These are phyloP conservation scores for Lentinula sp. DNA, from an alignment of 768 basidiomycete genomes.

Conservation along the genomic window DNA sequence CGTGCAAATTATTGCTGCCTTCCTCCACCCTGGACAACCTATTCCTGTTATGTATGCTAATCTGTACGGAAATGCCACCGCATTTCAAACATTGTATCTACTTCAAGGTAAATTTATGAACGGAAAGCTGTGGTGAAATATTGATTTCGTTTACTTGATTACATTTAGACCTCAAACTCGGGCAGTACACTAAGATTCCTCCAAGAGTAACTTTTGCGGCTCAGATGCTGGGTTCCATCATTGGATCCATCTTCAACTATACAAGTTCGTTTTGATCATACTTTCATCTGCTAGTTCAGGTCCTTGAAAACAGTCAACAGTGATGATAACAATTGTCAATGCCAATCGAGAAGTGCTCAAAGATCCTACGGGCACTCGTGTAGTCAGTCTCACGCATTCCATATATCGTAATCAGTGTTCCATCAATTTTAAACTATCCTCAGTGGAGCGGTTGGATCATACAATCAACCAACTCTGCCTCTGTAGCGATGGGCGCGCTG, in stretches of 20 bases:
- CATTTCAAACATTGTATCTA: conserved; percentile 47
- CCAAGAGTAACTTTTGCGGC: conserved; percentile 42
- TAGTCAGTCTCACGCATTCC: conserved; percentile 22
- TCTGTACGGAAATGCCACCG: conserved; percentile 45
- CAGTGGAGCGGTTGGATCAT: conserved; percentile 50
- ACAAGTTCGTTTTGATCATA: conserved; percentile 26
- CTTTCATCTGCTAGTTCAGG: neutral
- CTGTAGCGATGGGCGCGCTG: conserved; percentile 50
- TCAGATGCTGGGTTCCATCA: conserved; percentile 45
- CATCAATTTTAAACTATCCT: neutral
- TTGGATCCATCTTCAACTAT: conserved; percentile 48
- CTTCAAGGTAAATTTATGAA: conserved; percentile 31
- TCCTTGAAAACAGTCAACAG: conserved; percentile 13
- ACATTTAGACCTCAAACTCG: conserved; percentile 39
- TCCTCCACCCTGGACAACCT: conserved; percentile 42
- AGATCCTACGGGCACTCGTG: conserved; percentile 42
- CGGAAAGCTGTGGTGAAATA: neutral
- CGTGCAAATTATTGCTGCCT: conserved; percentile 45
- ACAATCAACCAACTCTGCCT: conserved; percentile 46
- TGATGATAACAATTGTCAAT: conserved; percentile 43
- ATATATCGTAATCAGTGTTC: neutral
- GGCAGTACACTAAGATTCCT: conserved; percentile 49
- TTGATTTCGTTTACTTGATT: neutral
- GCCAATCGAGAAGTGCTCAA: conserved; percentile 39
- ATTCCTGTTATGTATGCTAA: conserved; percentile 55